Base-by-base conservation (phyloP, 2,329 filamentous ascomycete species). In the Fusarium devonianum region DNA sequence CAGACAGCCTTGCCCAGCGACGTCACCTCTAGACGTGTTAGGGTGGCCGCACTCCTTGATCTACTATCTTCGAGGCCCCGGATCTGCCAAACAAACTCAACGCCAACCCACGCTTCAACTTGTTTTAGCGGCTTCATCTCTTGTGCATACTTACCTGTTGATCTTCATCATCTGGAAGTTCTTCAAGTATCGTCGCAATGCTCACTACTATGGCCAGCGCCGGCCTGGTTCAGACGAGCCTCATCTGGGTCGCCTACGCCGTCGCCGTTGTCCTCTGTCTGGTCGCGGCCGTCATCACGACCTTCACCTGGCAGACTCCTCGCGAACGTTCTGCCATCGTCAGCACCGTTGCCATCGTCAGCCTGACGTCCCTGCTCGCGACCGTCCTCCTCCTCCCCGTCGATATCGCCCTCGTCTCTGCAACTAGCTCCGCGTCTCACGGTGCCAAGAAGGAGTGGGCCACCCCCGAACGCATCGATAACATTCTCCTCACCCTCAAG, bases 361-460 rank as follows among this genome's bases (percentile, higher is more conserved):
- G 92, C 45, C 81, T 96, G 34, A 92, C 92, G 8, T 83, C 89
- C 7, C 83, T 99, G 21, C 85, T 99, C 44, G 94, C 94, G 11
- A 99, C 94, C 1, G 87, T 97, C 19, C 83, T 99, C 23, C 83
- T 99, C 16, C 84, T 97, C 19, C 94, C 94, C 17, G 93, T 97
- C 71, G 94, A 99, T 71, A 91, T 97, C 62, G 94, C 94, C 9
- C 83, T 99, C 62, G 88, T 97, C 36, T 97, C 93, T 2, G 91
- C 92, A 6, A 99, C 94, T 0, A 88, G 86, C 11, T 86, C 86
- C 45, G 82, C 87, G 5, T 82, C 85, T 37, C 78, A 88, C 23
- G 94, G 94, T 50, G 81, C 82, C 37, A 95, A 96, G 76, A 97
- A 97, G 73, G 87, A 93, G 63, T 99, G 94, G 94, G 94, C 94